phyloP scores from a whole-genome alignment of 805 yeast genomes.

The Monosporozyma solicola region DNA sequence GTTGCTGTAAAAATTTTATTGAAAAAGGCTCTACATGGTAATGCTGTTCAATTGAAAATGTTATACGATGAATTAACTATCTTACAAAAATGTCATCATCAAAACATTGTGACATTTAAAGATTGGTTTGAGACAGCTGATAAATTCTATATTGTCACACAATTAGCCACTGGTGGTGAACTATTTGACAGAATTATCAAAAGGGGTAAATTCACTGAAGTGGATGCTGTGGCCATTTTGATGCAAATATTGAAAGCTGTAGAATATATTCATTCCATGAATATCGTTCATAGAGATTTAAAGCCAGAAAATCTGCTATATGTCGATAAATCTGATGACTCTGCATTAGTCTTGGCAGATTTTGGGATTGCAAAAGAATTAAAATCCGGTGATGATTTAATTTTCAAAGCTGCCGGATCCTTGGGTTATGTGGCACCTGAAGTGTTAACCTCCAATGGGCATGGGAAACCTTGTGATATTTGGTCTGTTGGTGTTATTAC shows the following conservation, averaged over 20 bases:
- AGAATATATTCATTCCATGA: constrained; percentile 59
- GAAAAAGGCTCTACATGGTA: constrained; percentile 74
- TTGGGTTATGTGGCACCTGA: constrained; percentile 98
- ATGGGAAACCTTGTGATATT: constrained; percentile 90
- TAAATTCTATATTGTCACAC: constrained; percentile 88
- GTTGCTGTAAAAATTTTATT: constrained; percentile 90
- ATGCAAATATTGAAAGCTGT: constrained; percentile 72
- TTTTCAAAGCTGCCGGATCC: constrained; percentile 77
- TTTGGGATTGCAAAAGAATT: constrained; percentile 89
- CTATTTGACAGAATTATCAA: constrained; percentile 77
- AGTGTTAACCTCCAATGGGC: constrained; percentile 70
- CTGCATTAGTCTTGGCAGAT: constrained; percentile 82
- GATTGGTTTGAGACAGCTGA: constrained; percentile 94
- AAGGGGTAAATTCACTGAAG: constrained; percentile 78
- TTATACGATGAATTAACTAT: constrained; percentile 71
- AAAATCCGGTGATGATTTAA: constrained; percentile 46
- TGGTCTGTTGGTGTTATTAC: constrained; percentile 95
- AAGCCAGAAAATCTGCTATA: constrained; percentile 91
- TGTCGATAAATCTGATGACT: constrained; percentile 43
- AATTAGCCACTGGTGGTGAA: constrained; percentile 93
- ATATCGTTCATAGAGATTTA: constrained; percentile 88
- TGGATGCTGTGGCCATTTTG: constrained; percentile 71
- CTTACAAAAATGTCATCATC: constrained; percentile 61
- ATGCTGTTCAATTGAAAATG: constrained; percentile 48
- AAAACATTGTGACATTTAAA: constrained; percentile 78